Conservation (phyloP, 768 basidiomycete species). For the Mycena floridula region DNA sequence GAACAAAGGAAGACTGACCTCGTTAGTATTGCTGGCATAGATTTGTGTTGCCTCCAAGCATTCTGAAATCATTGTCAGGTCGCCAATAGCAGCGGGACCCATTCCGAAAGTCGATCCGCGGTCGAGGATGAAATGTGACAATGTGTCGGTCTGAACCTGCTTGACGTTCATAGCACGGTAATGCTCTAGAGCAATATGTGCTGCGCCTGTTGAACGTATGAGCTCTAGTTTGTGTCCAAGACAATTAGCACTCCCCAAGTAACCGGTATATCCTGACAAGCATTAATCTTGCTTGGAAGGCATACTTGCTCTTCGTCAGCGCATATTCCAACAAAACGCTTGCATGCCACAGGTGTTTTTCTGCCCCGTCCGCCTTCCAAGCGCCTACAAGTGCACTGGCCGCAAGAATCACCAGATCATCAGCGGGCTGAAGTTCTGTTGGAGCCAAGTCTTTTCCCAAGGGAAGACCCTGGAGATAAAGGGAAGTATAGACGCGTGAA, state of each 20-base stretch:
- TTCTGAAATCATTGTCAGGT: constrained; percentile 69
- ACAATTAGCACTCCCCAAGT: constrained; percentile 69
- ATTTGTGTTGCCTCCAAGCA: constrained; percentile 78
- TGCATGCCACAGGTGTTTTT: constrained; percentile 58
- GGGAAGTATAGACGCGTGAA: constrained; percentile 44
- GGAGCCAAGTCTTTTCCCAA: constrained; percentile 59
- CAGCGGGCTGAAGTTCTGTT: constrained; percentile 83
- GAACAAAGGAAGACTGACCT: constrained; percentile 38
- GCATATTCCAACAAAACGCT: constrained; percentile 67
- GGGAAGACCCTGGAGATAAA: constrained; percentile 62
- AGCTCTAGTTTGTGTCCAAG: too few relatives aligned
- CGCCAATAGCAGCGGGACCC: constrained; percentile 67
- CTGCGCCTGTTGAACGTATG: constrained; percentile 60
- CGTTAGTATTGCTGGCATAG: constrained; percentile 73
- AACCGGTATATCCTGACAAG: constrained; percentile 79
- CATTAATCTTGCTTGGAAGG: constrained; percentile 71
- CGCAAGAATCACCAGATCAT: constrained; percentile 77
- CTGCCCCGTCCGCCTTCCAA: constrained; percentile 52
- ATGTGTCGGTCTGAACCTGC: constrained; percentile 84
- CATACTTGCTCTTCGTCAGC: constrained; percentile 64
- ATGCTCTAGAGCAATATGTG: constrained; percentile 69
- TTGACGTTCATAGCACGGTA: constrained; percentile 75
- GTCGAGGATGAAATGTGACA: constrained; percentile 78
- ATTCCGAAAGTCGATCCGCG: constrained; percentile 76
- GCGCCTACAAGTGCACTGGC: constrained; percentile 60